phyloP scores from a whole-genome alignment of 768 basidiomycete genomes.

The Rhodotorula sphaerocarpa region DNA sequence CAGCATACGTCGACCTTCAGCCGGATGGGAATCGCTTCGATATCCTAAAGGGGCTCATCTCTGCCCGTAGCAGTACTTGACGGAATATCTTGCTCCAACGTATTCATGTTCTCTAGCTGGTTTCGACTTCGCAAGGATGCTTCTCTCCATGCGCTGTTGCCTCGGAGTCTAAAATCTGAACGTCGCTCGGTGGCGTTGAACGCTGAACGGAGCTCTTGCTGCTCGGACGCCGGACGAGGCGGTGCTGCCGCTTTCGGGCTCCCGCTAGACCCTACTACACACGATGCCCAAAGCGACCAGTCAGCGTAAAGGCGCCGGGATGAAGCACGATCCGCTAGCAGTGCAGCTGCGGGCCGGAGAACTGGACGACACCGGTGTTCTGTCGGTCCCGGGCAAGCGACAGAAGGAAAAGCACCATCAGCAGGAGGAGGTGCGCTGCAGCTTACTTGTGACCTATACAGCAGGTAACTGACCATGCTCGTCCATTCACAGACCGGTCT shows the following conservation, averaged over 20 bases:
- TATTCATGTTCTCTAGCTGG: too few relatives aligned
- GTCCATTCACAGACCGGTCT: slow-evolving; percentile 53
- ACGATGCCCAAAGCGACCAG: slow-evolving; percentile 21
- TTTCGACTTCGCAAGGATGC: too few relatives aligned
- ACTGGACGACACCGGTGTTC: slow-evolving; percentile 26
- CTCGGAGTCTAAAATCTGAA: too few relatives aligned
- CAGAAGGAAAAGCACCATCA: slow-evolving; percentile 52
- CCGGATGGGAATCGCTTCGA: slow-evolving; percentile 98
- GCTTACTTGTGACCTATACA: fast-evolving
- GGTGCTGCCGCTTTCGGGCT: neutral
- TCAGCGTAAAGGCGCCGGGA: neutral
- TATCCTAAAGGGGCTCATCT: slow-evolving; percentile 51
- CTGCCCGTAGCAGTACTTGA: slow-evolving; percentile 1
- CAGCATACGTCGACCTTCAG: slow-evolving; percentile 71
- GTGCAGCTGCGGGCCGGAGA: slow-evolving; percentile 76
- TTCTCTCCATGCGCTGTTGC: too few relatives aligned
- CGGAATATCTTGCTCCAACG: too few relatives aligned
- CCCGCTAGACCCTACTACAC: too few relatives aligned
- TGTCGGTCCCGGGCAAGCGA: slow-evolving; percentile 41
- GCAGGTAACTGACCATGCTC: neutral
- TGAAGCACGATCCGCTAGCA: slow-evolving; percentile 70
- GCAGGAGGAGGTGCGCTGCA: slow-evolving; percentile 48
- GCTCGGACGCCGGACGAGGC: neutral
- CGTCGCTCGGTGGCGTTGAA: too few relatives aligned
- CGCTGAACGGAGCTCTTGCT: too few relatives aligned